Percentiles rank a stretch among this genome's conserved stretches.
Evolutionary conservation across 2,329 filamentous ascomycete genomes (phyloP).

Genomic region (Fusarium sp.): DNA sequence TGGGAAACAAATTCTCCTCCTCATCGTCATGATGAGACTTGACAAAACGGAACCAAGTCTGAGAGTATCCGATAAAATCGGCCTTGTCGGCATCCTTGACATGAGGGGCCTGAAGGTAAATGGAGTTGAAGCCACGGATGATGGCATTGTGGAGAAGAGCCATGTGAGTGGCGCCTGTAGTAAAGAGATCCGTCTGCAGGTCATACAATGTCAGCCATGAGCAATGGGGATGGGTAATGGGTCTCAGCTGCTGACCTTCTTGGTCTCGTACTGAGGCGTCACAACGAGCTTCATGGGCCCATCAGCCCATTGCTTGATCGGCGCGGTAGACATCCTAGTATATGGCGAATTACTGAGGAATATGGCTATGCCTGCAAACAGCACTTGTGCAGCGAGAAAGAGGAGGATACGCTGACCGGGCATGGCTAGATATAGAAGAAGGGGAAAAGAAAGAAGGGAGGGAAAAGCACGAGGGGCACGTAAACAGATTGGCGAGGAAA

Average conservation of each 20-base stretch:
- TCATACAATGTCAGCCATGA: background rate
- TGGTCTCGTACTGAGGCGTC: conserved; percentile 65
- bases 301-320: conserved; percentile 63
- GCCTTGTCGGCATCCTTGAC: conserved; percentile 63
- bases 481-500: conserved; percentile 10
- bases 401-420: conserved; percentile 36
- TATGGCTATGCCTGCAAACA: conserved; percentile 45
- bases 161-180: conserved; percentile 71
- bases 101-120: conserved; percentile 69
- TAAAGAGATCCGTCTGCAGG: conserved; percentile 67
- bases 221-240: background rate
- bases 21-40: conserved; percentile 72
- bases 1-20: conserved; percentile 67
- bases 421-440: conserved; percentile 29
- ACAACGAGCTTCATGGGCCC: conserved; percentile 65
- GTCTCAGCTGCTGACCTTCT: conserved; percentile 56
- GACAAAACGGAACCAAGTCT: conserved; percentile 70
- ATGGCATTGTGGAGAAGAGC: conserved; percentile 71
- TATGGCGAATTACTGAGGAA: conserved; percentile 52
- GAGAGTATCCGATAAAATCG: conserved; percentile 69
- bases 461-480: conserved; percentile 15
- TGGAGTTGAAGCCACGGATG: conserved; percentile 73
- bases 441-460: background rate
- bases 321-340: conserved; percentile 48
- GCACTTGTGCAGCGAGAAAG: conserved; percentile 45